These are phyloP conservation scores for Backusella morwellensis DNA, from an alignment of 192 early-diverging fungal genomes.

Conservation along the genomic window DNA sequence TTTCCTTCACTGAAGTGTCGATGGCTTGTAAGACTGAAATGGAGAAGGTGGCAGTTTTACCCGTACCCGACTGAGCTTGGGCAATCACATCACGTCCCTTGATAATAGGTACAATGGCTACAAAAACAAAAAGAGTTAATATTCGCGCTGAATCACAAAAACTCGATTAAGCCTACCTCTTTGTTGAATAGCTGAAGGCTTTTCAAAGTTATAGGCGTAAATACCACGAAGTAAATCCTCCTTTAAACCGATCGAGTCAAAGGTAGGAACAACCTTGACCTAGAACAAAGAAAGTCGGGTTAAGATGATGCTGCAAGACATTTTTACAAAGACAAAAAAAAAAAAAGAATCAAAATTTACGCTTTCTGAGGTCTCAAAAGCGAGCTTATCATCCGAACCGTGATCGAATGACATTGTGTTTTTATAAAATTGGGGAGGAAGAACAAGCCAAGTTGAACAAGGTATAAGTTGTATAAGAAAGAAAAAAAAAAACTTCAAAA, in stretches of 20 bases:
- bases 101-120: slow-evolving; percentile 85
- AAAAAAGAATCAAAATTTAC: slow-evolving; percentile 49
- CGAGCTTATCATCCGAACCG: slow-evolving; percentile 49
- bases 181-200: slow-evolving; percentile 98
- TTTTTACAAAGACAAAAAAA: too few species aligned
- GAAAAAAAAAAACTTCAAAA: too few species aligned
- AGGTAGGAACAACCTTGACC: slow-evolving; percentile 64
- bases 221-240: slow-evolving; percentile 95
- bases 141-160: not conserved
- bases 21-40: slow-evolving; percentile 92
- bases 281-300: not conserved
- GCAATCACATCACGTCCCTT: slow-evolving; percentile 93
- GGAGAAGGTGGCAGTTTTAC: slow-evolving; percentile 97
- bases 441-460: too few species aligned
- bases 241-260: slow-evolving; percentile 97
- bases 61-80: slow-evolving; percentile 97
- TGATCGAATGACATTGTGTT: slow-evolving; percentile 39
- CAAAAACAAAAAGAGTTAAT: not conserved
- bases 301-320: not conserved
- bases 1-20: slow-evolving; percentile 84
- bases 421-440: too few species aligned
- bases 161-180: slow-evolving; percentile 41
- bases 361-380: slow-evolving; percentile 84
- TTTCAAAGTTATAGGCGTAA: slow-evolving; percentile 98
- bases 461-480: too few species aligned